Conservation (phyloP, 2,329 filamentous ascomycete genomes). For the Trichoderma lentiforme region DNA sequence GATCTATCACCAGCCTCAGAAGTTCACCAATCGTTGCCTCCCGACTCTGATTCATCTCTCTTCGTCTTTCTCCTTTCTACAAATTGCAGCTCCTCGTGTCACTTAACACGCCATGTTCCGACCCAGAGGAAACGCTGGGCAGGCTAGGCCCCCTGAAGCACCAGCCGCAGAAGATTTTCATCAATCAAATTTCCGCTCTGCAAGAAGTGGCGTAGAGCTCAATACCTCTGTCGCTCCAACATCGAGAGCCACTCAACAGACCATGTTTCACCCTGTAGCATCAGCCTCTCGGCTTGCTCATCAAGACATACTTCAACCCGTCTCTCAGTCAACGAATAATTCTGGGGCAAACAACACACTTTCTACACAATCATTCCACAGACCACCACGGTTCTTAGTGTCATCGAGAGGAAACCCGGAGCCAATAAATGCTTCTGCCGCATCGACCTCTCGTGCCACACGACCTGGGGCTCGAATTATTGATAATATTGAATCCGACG, state of each 20-base stretch:
- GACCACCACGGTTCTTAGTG: background rate
- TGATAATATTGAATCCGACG: background rate
- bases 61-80: background rate
- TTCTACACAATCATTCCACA: background rate
- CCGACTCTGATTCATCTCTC: no score
- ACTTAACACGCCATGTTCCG: background rate
- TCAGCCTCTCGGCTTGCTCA: background rate
- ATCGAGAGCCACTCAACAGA: background rate
- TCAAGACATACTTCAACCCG: background rate
- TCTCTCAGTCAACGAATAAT: background rate
- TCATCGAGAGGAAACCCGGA: background rate
- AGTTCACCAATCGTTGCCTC: background rate
- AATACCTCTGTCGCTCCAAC: background rate
- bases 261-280: background rate
- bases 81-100: background rate
- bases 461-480: background rate
- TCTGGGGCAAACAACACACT: background rate
- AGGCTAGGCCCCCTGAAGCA: background rate
- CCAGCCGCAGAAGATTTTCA: background rate
- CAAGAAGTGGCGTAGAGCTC: background rate
- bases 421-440: background rate
- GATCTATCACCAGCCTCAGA: background rate
- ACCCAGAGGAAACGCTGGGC: background rate
- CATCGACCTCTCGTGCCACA: background rate
- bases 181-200: background rate